These are phyloP conservation scores for Floccularia luteovirens DNA, from an alignment of 768 basidiomycete species.

Conservation along the genomic window DNA sequence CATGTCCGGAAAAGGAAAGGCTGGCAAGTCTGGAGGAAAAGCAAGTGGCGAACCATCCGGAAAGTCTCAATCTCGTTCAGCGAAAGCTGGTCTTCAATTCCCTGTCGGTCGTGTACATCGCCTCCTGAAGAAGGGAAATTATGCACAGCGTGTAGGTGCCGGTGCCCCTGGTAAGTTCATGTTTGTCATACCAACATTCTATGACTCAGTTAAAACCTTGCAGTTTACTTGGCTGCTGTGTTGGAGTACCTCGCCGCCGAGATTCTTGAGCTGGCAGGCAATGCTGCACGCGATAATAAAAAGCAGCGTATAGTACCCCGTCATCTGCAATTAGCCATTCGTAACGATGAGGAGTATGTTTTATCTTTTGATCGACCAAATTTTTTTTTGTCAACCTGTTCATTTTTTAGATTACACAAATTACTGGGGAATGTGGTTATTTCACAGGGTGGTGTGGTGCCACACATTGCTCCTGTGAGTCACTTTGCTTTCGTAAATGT, in stretches of 20 bases:
- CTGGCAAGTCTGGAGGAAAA: conserved; percentile 43
- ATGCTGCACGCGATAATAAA: conserved; percentile 64
- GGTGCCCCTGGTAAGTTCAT: conserved; percentile 53
- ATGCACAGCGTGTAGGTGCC: conserved; percentile 67
- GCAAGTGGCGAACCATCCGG: conserved; percentile 24
- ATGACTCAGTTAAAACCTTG: conserved; percentile 3
- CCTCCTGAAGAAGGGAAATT: conserved; percentile 69
- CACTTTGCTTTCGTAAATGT: not conserved
- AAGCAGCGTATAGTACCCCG: conserved; percentile 81
- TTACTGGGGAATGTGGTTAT: conserved; percentile 79
- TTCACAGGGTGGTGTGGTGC: conserved; percentile 80
- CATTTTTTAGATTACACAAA: conserved; percentile 46
- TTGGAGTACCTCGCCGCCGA: conserved; percentile 79
- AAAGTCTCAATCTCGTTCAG: conserved; percentile 51
- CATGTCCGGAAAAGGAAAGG: conserved; percentile 41
- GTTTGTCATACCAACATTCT: not conserved
- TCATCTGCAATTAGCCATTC: conserved; percentile 76
- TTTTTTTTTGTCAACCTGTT: not conserved
- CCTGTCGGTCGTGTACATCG: conserved; percentile 80
- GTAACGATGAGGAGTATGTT: conserved; percentile 69
- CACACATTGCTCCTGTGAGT: conserved; percentile 51
- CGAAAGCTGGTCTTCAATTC: conserved; percentile 60
- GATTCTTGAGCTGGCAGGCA: conserved; percentile 77
- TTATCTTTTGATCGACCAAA: not conserved
- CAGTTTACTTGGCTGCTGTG: conserved; percentile 75